phyloP scores from a whole-genome alignment of 805 yeast genomes.

The Myxozyma monticola region DNA sequence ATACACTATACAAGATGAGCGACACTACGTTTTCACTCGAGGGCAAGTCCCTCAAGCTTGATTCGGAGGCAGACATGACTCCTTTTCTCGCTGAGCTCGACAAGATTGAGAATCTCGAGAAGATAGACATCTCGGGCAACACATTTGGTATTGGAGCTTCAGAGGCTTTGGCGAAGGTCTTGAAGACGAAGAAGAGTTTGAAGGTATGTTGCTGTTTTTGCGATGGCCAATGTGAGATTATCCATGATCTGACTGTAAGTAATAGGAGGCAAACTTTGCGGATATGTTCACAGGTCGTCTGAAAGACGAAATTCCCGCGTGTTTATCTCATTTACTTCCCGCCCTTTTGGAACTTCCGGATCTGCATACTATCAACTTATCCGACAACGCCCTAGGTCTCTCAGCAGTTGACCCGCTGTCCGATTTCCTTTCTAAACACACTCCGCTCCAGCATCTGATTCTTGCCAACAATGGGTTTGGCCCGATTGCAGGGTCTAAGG shows the following conservation, averaged over 20 bases:
- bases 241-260: not conserved
- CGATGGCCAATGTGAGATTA: not conserved
- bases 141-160: conserved; percentile 93
- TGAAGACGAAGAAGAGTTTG: conserved; percentile 45
- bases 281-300: conserved; percentile 94
- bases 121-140: conserved; percentile 85
- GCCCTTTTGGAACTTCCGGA: conserved; percentile 68
- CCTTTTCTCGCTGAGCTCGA: conserved; percentile 64
- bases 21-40: conserved; percentile 17
- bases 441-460: conserved; percentile 79
- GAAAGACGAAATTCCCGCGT: conserved; percentile 89
- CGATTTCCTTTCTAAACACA: conserved; percentile 68
- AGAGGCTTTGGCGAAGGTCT: conserved; percentile 61
- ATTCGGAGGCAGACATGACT: conserved; percentile 68
- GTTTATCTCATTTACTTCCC: conserved; percentile 70
- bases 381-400: conserved; percentile 96
- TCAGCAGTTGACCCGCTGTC: conserved; percentile 92
- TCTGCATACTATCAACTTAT: conserved; percentile 71
- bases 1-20: not conserved
- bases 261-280: conserved; percentile 57
- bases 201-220: conserved; percentile 33
- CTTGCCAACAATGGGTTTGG: conserved; percentile 97
- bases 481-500: conserved; percentile 93
- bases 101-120: conserved; percentile 42
- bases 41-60: conserved; percentile 51